Base-by-base conservation (phyloP, 352 stramenopile genomes). In the Phytophthora palmivora region DNA sequence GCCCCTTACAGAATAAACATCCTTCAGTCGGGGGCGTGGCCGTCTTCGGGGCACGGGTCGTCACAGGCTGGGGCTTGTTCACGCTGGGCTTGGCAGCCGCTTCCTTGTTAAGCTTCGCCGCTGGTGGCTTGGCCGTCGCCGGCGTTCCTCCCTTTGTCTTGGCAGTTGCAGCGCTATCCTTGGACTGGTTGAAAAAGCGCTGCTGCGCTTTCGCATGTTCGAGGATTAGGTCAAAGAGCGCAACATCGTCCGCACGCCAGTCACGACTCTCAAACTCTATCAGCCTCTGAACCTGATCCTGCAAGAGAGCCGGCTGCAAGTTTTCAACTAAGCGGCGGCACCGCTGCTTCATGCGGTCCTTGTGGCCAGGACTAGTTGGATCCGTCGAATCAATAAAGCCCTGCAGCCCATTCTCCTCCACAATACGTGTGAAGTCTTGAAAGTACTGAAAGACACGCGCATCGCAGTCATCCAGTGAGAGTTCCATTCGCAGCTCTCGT, bases 221-320 rank as follows among this genome's bases (percentile, higher is more conserved):
- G 4, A 65, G 46, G 21, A 58, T 53, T 34, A 64, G 30, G 22
- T 53, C 38, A 43, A 32, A 58, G 15, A 58, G 32, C 3, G 38
- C 39, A 33, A 57, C 38, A 19, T 58, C 46, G 15, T n/a, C n/a
- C n/a, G n/a, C n/a, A n/a, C n/a, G n/a, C n/a, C n/a, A n/a, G n/a
- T n/a, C n/a, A n/a, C n/a, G 47, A 7, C 46, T 46, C 46, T 64
- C 56, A 52, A 64, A 58, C 4, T 64, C 38, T 9, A 65, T 46
- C n/a, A 58, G n/a, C 2, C 38, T 9, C 12, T 52, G 37, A n/a
- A 65, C 15, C 11, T 58, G 39, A 15, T 45, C 39, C 14, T 55
- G n/a, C n/a, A n/a, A n/a, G n/a, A n/a, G n/a, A n/a, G n/a, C n/a
- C n/a, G n/a, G n/a, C n/a, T 50, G 43, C 14, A 47, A 18, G 15